Evolutionary conservation across 2,329 filamentous ascomycete species (phyloP).

Genomic region (Achaetomium macrosporum): DNA sequence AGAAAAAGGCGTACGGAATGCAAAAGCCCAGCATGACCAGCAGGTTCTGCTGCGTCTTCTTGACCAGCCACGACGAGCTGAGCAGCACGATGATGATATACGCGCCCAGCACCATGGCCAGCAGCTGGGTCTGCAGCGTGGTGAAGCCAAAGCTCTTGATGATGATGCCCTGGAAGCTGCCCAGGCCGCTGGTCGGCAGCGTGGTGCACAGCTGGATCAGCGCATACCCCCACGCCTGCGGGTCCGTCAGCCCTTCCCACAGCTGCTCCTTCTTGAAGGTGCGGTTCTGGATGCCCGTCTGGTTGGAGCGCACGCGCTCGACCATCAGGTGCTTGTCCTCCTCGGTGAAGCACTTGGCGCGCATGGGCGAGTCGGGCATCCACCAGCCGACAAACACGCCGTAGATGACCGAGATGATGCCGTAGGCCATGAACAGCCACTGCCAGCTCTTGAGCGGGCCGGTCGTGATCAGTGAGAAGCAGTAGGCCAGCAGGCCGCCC

Average conservation of each 20-base stretch:
- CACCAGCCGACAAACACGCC: slow-evolving; percentile 58
- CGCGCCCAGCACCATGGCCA: slow-evolving; percentile 68
- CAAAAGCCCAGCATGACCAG: slow-evolving; percentile 60
- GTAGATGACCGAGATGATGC: slow-evolving; percentile 56
- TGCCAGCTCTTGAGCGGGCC: slow-evolving; percentile 60
- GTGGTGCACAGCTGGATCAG: slow-evolving; percentile 66
- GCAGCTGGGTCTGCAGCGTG: slow-evolving; percentile 61
- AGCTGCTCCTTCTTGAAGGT: slow-evolving; percentile 42
- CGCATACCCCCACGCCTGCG: slow-evolving; percentile 60
- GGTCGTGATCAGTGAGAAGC: slow-evolving; percentile 47
- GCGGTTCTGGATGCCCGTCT: slow-evolving; percentile 55
- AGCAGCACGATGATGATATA: slow-evolving; percentile 69
- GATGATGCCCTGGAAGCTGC: slow-evolving; percentile 69
- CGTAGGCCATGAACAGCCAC: slow-evolving; percentile 61
- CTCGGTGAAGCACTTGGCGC: slow-evolving; percentile 62
- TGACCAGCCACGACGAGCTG: slow-evolving; percentile 60
- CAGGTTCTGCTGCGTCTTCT: slow-evolving; percentile 63
- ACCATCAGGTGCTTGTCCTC: slow-evolving; percentile 60
- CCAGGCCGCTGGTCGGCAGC: slow-evolving; percentile 65
- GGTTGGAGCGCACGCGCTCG: slow-evolving; percentile 54
- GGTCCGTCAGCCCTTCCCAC: slow-evolving; percentile 52
- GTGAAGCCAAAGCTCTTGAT: slow-evolving; percentile 64
- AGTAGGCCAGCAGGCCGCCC: slow-evolving; percentile 64
- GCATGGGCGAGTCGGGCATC: slow-evolving; percentile 66
- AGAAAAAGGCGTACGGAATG: slow-evolving; percentile 48